These are phyloP conservation scores for Ramalina peruviana DNA, from an alignment of 495 filamentous ascomycete genomes.

Conservation along the genomic window DNA sequence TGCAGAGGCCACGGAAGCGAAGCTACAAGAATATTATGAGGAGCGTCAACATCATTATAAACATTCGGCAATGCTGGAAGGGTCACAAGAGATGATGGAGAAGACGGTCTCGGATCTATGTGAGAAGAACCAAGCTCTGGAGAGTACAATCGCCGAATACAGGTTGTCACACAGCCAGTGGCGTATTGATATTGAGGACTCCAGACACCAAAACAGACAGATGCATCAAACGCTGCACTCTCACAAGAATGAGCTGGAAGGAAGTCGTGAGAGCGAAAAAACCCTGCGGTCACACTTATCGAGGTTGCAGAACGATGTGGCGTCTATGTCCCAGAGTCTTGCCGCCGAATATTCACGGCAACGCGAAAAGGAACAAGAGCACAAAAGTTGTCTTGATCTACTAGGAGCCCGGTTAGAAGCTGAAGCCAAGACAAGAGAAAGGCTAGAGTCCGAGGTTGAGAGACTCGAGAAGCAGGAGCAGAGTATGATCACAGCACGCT, in stretches of 20 bases:
- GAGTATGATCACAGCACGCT: conserved; percentile 44
- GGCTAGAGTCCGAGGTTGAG: conserved; percentile 66
- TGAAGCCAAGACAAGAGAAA: conserved; percentile 62
- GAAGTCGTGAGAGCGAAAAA: conserved; percentile 65
- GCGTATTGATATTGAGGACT: conserved; percentile 39
- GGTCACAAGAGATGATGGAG: conserved; percentile 48
- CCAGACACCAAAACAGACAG: conserved; percentile 40
- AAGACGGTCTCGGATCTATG: conserved; percentile 49
- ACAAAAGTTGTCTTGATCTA: conserved; percentile 61
- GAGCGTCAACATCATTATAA: conserved; percentile 41
- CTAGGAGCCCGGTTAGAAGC: conserved; percentile 63
- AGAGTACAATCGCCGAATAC: conserved; percentile 48
- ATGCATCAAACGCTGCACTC: conserved; percentile 52
- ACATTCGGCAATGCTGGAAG: conserved; percentile 47
- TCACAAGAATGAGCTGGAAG: conserved; percentile 63
- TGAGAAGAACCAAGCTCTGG: conserved; percentile 41
- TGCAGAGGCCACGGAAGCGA: conserved; percentile 48
- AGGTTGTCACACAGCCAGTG: conserved; percentile 41
- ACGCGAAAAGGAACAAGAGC: conserved; percentile 57
- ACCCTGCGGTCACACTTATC: conserved; percentile 68
- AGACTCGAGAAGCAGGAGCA: conserved; percentile 62
- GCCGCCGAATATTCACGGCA: conserved; percentile 65
- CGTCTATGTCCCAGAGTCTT: conserved; percentile 57
- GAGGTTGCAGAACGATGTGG: conserved; percentile 73
- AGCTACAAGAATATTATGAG: conserved; percentile 37